Base-by-base conservation (phyloP, 2,329 filamentous ascomycete genomes). In the Aureobasidium sp. region DNA sequence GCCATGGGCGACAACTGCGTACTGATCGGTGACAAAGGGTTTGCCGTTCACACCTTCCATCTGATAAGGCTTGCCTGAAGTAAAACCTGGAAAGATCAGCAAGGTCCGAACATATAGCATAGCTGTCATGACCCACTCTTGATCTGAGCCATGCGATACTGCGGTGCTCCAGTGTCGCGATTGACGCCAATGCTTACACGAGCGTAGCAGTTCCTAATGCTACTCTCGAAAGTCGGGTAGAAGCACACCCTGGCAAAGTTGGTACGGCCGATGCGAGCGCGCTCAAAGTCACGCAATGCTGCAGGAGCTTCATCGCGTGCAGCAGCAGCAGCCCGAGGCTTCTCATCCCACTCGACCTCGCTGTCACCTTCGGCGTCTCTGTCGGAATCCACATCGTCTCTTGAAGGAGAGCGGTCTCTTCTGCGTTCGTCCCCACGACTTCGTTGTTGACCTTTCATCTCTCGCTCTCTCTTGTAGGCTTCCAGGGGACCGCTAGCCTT, bases 181-280 rank as follows among this genome's bases (percentile, higher is more conserved):
- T 95, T 88, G 13, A 87, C 81, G 0, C 92, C 93, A 60, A 96
- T 84, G 64, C 86, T 89, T 65, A 97, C 84, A 55, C 94, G 89
- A 38, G 87, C 87, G 71, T 88, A 99, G 73, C 91, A 95, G 55
- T 90, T 90, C 17, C 80, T 84, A 68, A 96, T 88, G 31, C 88
- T 82, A 9, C 88, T 78, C 60, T 95, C 89, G 66, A 99, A 96
- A 4, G 87, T 87, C 11, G 94, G 94, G 67, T 92, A 93, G 77
- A 95, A 96, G 79, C 91, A 96, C 60, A 96, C 88, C 69, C 93
- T 85, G 7, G 88, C 87, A 72, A 99, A 96, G 69, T 91, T 89
- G 66, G 84, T 88, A 64, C 94, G 84, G 53, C 92, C 90, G 61
- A 99, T 83, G 61, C 90, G 85, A 57, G 93, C 84, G 54, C 89